Conservation (phyloP, 768 basidiomycete species). For the Tylopilus sp. region DNA sequence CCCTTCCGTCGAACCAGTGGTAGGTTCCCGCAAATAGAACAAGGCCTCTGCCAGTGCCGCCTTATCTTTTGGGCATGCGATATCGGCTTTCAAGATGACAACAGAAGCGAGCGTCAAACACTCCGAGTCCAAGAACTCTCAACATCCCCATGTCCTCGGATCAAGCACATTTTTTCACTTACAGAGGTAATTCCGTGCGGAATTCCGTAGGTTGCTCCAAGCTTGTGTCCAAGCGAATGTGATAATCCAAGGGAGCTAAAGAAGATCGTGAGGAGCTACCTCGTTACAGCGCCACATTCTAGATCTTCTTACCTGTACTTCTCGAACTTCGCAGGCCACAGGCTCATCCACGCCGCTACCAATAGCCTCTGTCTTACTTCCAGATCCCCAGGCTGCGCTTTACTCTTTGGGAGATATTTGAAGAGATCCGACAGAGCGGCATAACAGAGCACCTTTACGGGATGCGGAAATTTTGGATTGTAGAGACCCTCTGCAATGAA, state of each 20-base stretch:
- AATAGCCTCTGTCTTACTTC: slow-evolving; percentile 66
- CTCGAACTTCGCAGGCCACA: slow-evolving; percentile 63
- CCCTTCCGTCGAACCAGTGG: slow-evolving; percentile 63
- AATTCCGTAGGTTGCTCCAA: slow-evolving; percentile 70
- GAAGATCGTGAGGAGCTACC: background rate
- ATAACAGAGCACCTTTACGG: slow-evolving; percentile 62
- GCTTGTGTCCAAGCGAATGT: slow-evolving; percentile 69
- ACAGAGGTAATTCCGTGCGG: slow-evolving; percentile 86
- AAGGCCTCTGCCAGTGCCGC: slow-evolving; percentile 52
- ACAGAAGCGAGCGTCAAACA: slow-evolving; percentile 70
- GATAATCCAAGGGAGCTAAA: slow-evolving; percentile 67
- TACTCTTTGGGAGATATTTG: slow-evolving; percentile 65
- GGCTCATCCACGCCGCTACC: slow-evolving; percentile 76
- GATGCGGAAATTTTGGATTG: slow-evolving; percentile 49
- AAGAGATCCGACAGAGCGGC: slow-evolving; percentile 70
- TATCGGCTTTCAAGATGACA: slow-evolving; percentile 54
- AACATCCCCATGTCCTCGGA: slow-evolving; percentile 3
- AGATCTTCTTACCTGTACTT: slow-evolving; percentile 44
- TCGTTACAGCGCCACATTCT: background rate
- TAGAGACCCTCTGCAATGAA: slow-evolving; percentile 52
- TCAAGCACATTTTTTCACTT: slow-evolving; percentile 20
- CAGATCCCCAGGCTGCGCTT: slow-evolving; percentile 53
- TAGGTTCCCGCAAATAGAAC: slow-evolving; percentile 55
- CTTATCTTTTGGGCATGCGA: slow-evolving; percentile 61
- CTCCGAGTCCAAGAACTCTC: slow-evolving; percentile 36